These are phyloP conservation scores for Lactarius hatsudake DNA, from an alignment of 768 basidiomycete species.

Conservation along the genomic window DNA sequence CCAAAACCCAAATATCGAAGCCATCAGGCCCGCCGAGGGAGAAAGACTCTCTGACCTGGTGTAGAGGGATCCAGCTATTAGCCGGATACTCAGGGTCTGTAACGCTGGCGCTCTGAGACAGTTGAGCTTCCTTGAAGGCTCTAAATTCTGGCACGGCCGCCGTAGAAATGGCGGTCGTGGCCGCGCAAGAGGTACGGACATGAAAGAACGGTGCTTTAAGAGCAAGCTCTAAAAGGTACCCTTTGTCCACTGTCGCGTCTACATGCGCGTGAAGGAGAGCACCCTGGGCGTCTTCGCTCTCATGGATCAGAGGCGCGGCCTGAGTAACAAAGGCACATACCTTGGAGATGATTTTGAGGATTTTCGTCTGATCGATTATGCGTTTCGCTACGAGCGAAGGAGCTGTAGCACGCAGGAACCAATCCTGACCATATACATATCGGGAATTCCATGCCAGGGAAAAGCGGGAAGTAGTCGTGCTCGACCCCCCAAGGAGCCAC, in stretches of 20 bases:
- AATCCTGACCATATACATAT: constrained; percentile 44
- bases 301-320: background rate
- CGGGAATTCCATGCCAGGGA: constrained; percentile 78
- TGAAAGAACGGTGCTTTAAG: constrained; percentile 59
- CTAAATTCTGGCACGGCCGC: constrained; percentile 52
- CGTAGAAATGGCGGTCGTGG: constrained; percentile 44
- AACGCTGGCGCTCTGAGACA: constrained; percentile 33
- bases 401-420: constrained; percentile 11
- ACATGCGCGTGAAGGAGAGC: constrained; percentile 71
- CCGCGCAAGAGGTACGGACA: constrained; percentile 43
- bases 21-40: constrained; percentile 58
- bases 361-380: constrained; percentile 56
- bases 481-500: constrained; percentile 53
- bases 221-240: constrained; percentile 51
- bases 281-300: constrained; percentile 68
- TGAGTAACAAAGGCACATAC: constrained; percentile 33
- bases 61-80: constrained; percentile 53
- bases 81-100: constrained; percentile 45
- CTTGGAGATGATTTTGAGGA: constrained; percentile 63
- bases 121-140: constrained; percentile 37
- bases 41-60: constrained; percentile 53
- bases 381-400: constrained; percentile 42
- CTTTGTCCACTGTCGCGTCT: constrained; percentile 65
- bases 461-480: constrained; percentile 53
- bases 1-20: constrained; percentile 66